These are phyloP conservation scores for Yamadazyma siamensis DNA, from an alignment of 1,139 yeast genomes.

Conservation along the genomic window DNA sequence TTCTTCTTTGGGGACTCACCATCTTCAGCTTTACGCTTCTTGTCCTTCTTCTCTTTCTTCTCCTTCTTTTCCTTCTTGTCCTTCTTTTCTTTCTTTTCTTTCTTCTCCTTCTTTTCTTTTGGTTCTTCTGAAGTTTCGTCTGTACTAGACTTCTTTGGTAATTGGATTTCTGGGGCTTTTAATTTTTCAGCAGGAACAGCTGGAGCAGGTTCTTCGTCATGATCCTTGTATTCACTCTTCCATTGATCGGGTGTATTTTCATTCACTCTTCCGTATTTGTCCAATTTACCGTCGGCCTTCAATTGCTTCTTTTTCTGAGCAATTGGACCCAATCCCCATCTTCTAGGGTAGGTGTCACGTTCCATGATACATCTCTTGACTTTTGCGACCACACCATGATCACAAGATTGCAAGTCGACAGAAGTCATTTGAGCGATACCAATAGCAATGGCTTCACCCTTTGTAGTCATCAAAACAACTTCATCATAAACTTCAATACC, in stretches of 20 bases:
- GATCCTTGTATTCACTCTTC: conserved; percentile 85
- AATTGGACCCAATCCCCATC: conserved; percentile 99
- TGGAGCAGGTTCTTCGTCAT: conserved; percentile 62
- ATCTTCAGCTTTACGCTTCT: conserved; percentile 58
- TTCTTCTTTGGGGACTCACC: conserved; percentile 49
- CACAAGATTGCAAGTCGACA: conserved; percentile 93
- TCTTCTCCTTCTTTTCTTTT: conserved; percentile 53
- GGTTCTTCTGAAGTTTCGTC: conserved; percentile 29
- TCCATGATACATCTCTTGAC: conserved; percentile 99
- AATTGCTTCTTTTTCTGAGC: conserved; percentile 98
- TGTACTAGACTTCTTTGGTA: conserved; percentile 45
- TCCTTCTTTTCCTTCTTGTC: conserved; percentile 59
- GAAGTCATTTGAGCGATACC: conserved; percentile 99
- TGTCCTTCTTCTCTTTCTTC: conserved; percentile 31
- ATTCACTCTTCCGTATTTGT: conserved; percentile 88
- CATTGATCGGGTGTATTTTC: conserved; percentile 92
- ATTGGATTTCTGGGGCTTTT: conserved; percentile 50
- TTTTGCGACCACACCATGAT: conserved; percentile 97
- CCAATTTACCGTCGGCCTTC: conserved; percentile 96
- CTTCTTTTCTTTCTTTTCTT: conserved; percentile 66
- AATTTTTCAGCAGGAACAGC: conserved; percentile 46
- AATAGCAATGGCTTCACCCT: conserved; percentile 99
- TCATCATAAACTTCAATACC: conserved; percentile 97
- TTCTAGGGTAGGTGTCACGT: conserved; percentile 97
- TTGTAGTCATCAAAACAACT: conserved; percentile 96